Evolutionary conservation across 768 basidiomycete species (phyloP), one percentile per base, ranked within the genome.

Genomic region (Gelatoporia subvermispora): DNA sequence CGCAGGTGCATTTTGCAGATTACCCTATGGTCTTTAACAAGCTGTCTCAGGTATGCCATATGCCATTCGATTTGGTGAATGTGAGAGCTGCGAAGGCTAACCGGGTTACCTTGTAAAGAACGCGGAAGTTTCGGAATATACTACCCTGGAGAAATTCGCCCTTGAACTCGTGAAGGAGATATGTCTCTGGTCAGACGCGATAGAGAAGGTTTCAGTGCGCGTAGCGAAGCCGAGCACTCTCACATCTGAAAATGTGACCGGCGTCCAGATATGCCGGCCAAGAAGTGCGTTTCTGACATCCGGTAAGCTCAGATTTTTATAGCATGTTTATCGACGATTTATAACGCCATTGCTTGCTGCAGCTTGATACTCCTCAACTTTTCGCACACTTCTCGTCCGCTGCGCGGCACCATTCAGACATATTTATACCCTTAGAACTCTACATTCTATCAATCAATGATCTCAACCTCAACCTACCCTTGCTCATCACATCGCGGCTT

Each of bases 151-250:
- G 60, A 74, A 78, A 48, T 73, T 85, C 47, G 77, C 74, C 8
- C 63, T 76, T 46, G 60, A 73, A 23, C 65, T 81, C 39, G 68
- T 78, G 3, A 66, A 65, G 9, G 62, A 67, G 10, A 66, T 74
- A 1, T 71, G 70, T 44, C 50, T 65, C 1, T 46, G 58, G 0
- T 67, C 68, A 9, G 65, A 60, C 8, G 50, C 47, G 4, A 58
- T 79, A 0, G 60, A 67, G 15, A 55, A 64, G 2, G 70, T 84
- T 2, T 76, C 76, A 2, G 76, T 81, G 3, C 68, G 76, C 0
- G 72, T 82, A 18, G 77, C 79, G 49, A 91, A 89, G 54, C 86
- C 87, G 0, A 81, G 79, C 45, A 87, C 88, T 0, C 64, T 89
- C 21, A 79, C 81, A 22, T 85, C 81, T 60, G 85, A 82, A 3